These are phyloP conservation scores for Penicillium waksmanii DNA, from an alignment of 495 filamentous ascomycete species.

Conservation along the genomic window DNA sequence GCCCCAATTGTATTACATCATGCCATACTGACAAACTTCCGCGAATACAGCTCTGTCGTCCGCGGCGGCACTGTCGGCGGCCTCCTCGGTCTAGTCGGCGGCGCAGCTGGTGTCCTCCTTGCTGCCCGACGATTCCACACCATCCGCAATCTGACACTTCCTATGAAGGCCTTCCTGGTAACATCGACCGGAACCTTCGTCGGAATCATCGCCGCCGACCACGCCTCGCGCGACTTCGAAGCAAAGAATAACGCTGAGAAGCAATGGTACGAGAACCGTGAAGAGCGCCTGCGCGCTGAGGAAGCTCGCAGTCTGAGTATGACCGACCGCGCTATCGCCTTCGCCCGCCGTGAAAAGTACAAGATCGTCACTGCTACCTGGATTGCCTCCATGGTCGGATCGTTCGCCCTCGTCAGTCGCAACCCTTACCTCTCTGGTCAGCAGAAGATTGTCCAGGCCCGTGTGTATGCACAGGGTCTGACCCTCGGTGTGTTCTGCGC, in stretches of 20 bases:
- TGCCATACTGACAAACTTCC: conserved; percentile 26
- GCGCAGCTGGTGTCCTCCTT: conserved; percentile 63
- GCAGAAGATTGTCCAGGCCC: conserved; percentile 96
- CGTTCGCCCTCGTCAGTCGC: conserved; percentile 75
- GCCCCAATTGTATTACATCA: conserved; percentile 9
- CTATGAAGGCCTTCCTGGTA: conserved; percentile 89
- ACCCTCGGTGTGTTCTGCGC: conserved; percentile 88
- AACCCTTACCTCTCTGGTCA: conserved; percentile 72
- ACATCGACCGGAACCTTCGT: conserved; percentile 80
- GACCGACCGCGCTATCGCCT: conserved; percentile 58
- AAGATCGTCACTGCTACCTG: conserved; percentile 83
- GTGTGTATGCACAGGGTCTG: conserved; percentile 96
- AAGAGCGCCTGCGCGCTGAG: conserved; percentile 55
- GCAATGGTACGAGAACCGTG: conserved; percentile 65
- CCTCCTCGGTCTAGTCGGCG: conserved; percentile 63
- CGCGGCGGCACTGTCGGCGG: conserved; percentile 78
- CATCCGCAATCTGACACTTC: conserved; percentile 79
- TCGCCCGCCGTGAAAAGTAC: conserved; percentile 82
- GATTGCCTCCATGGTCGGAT: conserved; percentile 78
- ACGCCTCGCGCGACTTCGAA: conserved; percentile 75
- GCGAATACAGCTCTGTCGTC: conserved; percentile 61
- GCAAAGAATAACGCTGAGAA: conserved; percentile 64
- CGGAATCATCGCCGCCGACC: conserved; percentile 85
- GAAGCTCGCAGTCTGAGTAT: conserved; percentile 53
- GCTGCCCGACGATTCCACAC: conserved; percentile 67